Conservation (phyloP, 2,329 filamentous ascomycete genomes). For the Coniochaeta sp. region DNA sequence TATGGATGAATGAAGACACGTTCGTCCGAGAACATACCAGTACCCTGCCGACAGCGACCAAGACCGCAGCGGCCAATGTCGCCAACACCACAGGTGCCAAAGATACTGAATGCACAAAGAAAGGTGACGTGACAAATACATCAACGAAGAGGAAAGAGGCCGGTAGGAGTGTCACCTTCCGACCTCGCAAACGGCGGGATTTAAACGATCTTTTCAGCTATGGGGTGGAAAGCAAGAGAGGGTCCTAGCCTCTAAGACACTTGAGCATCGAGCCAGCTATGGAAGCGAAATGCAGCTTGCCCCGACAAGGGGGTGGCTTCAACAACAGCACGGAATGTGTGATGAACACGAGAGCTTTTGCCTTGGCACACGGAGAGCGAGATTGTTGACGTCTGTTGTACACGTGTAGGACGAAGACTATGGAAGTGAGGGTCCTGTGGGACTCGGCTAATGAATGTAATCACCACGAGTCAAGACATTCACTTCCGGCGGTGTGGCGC, state of each 20-base stretch:
- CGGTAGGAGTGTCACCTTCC: background rate
- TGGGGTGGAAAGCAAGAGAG: background rate
- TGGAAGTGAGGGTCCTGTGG: background rate
- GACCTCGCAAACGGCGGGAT: background rate
- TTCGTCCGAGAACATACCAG: background rate
- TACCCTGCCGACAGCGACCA: background rate
- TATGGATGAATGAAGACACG: background rate
- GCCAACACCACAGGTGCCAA: background rate
- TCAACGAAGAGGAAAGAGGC: background rate
- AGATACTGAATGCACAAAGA: background rate
- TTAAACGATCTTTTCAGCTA: background rate
- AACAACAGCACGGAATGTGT: too few species aligned
- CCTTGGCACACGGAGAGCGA: too few species aligned
- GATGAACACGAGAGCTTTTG: too few species aligned
- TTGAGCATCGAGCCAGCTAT: background rate
- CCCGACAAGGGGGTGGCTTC: too few species aligned
- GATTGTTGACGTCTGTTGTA: too few species aligned
- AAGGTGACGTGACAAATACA: background rate
- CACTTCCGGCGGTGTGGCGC: background rate
- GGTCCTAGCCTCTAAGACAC: background rate
- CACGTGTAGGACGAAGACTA: too few species aligned
- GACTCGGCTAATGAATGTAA: background rate
- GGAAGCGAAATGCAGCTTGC: too few species aligned
- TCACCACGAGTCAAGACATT: background rate
- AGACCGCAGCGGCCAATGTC: background rate